phyloP scores from a whole-genome alignment of 2,329 filamentous ascomycete genomes.

The Cordyceps javanica region DNA sequence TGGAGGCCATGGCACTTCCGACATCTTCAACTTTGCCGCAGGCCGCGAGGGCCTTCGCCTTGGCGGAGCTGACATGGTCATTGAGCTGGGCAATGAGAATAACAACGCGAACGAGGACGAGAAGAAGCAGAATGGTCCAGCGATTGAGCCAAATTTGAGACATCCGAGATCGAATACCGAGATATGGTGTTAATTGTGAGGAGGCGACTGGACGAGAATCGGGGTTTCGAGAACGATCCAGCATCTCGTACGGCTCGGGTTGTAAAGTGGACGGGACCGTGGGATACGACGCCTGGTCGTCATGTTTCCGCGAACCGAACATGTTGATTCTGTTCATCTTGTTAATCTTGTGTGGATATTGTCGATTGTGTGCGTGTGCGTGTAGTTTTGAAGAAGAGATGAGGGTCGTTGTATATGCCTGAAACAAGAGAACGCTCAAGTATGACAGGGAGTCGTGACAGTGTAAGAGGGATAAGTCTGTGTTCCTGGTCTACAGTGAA shows the following conservation, averaged over 20 bases:
- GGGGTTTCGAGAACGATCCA: constrained; percentile 25
- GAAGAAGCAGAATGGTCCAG: constrained; percentile 85
- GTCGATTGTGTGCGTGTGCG: too few relatives aligned
- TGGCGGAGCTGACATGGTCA: constrained; percentile 68
- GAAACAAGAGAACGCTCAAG: not conserved
- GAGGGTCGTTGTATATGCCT: not conserved
- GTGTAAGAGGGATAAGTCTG: constrained; percentile 5
- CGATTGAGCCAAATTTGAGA: constrained; percentile 97
- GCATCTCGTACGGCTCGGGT: constrained; percentile 31
- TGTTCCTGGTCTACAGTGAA: constrained; percentile 14
- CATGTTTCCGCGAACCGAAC: constrained; percentile 30
- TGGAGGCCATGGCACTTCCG: constrained; percentile 92
- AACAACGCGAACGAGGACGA: constrained; percentile 77
- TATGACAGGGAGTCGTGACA: not conserved
- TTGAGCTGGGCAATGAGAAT: constrained; percentile 69
- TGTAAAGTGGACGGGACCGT: constrained; percentile 32
- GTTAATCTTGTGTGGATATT: too few relatives aligned
- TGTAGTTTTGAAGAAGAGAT: not conserved
- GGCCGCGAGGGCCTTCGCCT: constrained; percentile 75
- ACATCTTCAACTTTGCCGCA: constrained; percentile 90
- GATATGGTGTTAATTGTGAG: constrained; percentile 77
- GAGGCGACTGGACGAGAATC: constrained; percentile 47
- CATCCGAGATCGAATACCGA: constrained; percentile 79
- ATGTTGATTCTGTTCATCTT: constrained; percentile 29
- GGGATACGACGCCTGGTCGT: constrained; percentile 27